phyloP scores from a whole-genome alignment of 345 rosid species.

The Eucalyptus erythrocorys region DNA sequence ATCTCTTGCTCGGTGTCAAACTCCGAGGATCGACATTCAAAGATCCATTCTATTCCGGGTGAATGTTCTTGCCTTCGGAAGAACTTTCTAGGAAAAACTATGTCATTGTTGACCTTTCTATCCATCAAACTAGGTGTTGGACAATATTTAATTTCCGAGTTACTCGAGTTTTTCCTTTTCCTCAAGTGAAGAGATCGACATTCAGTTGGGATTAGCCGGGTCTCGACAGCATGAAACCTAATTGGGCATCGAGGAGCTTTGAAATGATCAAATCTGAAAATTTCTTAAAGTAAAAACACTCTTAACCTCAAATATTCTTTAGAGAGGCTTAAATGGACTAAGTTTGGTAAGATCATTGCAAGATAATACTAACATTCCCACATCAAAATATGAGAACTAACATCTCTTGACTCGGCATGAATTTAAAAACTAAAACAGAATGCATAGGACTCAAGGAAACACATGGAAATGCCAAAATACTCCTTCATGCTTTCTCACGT shows the following conservation, averaged over 20 bases:
- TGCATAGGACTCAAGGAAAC: not conserved
- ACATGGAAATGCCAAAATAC: not conserved
- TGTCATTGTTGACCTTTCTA: not conserved
- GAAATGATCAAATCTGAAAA: not conserved
- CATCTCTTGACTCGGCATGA: not conserved
- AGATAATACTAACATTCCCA: not conserved
- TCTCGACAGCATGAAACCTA: not conserved
- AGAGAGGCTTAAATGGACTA: not conserved
- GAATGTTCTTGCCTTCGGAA: not conserved
- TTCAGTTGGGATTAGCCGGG: not conserved
- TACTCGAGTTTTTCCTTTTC: not conserved
- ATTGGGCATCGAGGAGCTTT: not conserved
- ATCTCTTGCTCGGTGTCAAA: not conserved
- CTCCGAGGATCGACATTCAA: not conserved
- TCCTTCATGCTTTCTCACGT: not conserved
- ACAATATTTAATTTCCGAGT: not conserved
- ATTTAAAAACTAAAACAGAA: too few species aligned
- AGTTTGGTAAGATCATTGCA: not conserved
- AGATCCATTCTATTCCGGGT: not conserved
- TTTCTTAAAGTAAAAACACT: not conserved
- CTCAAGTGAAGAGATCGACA: not conserved
- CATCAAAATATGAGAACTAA: not conserved
- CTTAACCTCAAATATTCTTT: not conserved
- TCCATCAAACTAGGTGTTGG: not conserved
- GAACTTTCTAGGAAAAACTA: not conserved